Conservation (phyloP, 2,329 filamentous ascomycete species). For the Fusarium nurragi region DNA sequence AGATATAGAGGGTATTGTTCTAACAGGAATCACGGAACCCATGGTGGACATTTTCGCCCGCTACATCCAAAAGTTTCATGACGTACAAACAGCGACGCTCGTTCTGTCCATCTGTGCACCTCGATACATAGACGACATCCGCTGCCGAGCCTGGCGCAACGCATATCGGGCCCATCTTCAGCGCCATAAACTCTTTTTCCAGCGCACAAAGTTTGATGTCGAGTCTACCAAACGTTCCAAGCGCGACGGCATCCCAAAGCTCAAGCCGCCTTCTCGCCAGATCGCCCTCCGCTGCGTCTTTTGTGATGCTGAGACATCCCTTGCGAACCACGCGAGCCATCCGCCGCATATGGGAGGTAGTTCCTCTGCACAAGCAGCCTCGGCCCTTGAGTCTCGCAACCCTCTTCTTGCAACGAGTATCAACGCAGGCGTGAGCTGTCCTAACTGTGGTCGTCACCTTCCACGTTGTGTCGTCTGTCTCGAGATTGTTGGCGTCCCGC, state of each 20-base stretch:
- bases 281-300: constrained; percentile 80
- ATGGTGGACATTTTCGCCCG: constrained; percentile 79
- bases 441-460: constrained; percentile 72
- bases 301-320: constrained; percentile 71
- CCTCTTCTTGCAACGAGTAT: constrained; percentile 67
- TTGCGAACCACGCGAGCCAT: constrained; percentile 51
- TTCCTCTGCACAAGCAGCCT: constrained; percentile 31
- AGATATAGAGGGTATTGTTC: constrained; percentile 79
- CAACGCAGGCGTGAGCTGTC: constrained; percentile 70
- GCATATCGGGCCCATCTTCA: constrained; percentile 77
- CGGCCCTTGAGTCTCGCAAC: constrained; percentile 56
- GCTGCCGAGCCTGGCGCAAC: constrained; percentile 77
- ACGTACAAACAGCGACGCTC: constrained; percentile 81
- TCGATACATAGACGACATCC: constrained; percentile 78
- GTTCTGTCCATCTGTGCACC: constrained; percentile 79
- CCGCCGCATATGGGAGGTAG: constrained; percentile 16
- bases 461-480: constrained; percentile 75
- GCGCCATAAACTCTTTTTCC: constrained; percentile 77
- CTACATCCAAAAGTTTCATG: constrained; percentile 78
- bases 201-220: constrained; percentile 80
- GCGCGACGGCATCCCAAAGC: constrained; percentile 61
- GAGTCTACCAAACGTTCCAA: constrained; percentile 77
- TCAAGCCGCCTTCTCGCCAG: constrained; percentile 68
- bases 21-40: constrained; percentile 79
- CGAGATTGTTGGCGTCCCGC: constrained; percentile 71